Percentiles rank a stretch among this genome's conserved stretches.
Conservation (phyloP, 345 rosid genomes). For the Eucalyptus melliodora region DNA sequence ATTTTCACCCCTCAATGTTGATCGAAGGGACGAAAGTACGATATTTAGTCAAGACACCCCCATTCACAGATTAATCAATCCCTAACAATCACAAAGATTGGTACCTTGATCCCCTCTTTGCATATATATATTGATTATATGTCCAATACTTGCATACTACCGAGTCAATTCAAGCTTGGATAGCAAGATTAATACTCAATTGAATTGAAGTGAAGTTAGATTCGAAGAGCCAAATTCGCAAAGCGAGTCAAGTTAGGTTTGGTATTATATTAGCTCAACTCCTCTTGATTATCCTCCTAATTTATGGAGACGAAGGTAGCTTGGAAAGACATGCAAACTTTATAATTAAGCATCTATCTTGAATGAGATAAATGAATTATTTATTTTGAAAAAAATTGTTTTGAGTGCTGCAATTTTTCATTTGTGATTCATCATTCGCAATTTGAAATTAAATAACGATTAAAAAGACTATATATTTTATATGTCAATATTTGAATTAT, state of each 20-base stretch:
- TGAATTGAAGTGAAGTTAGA: not conserved
- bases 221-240: not conserved
- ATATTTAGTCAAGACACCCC: not conserved
- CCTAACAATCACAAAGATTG: not conserved
- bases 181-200: not conserved
- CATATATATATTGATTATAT: not conserved
- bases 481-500: not conserved
- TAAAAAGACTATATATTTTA: not conserved
- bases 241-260: not conserved
- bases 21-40: not conserved
- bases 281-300: not conserved
- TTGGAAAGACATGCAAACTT: not conserved
- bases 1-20: not conserved
- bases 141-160: not conserved
- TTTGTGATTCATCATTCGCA: accelerated
- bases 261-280: not conserved
- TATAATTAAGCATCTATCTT: not conserved
- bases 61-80: not conserved
- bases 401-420: accelerated
- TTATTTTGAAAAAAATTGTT: not conserved
- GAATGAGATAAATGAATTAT: not conserved
- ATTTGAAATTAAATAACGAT: not conserved
- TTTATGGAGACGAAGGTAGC: not conserved
- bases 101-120: not conserved
- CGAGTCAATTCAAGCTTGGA: not conserved